Evolutionary conservation across 169 alveolate species (phyloP), one percentile per base, ranked within the genome.

Genomic region (Neospora caninum): DNA sequence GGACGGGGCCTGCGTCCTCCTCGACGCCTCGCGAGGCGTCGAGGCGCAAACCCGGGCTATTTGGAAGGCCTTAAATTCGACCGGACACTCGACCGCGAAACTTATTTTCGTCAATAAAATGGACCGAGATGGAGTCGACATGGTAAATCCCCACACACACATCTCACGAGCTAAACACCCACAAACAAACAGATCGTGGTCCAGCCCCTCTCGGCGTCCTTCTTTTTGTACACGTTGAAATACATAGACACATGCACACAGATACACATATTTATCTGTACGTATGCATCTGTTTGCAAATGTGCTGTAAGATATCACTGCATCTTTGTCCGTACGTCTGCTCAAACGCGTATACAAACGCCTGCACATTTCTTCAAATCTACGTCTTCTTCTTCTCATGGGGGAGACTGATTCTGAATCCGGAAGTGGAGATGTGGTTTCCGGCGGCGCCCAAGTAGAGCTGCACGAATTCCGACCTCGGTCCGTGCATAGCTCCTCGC

Each of bases 1-100:
- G 80, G 99, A 99, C 95, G 99, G 99, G 18, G 99, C 99, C 0
- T 98, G 98, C 36, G 99, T 98, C 16, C 98, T 99, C 31, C 98
- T 99, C 89, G 99, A 99, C 96, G 99, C 99, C 29, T 98, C 98
- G 91, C 98, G 98, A 18, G 99, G 99, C 7, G 99, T 99, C 39
- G 98, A 98, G 97, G 98, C 99, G 31, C 98, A 99, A 95, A 97
- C 99, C 10, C 99, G 98, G 91, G 98, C 99, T 36, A 99, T 98
- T 0, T 99, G 99, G 99, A 92, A 97, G 69, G 98, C 98, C 94
- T 80, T 86, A 53, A 36, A 41, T 9, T 4, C 84, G 27, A 4
- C 9, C 84, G 2, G 39, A 0, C 49, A 31, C 7, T 13, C 10
- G 2, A 78, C 67, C 18, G 54, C 92, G 41, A 82, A 84, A 36